Evolutionary conservation across 257 asterid species (phyloP), one percentile per base, ranked within the genome.

Genomic region (Solanum tacnaense): DNA sequence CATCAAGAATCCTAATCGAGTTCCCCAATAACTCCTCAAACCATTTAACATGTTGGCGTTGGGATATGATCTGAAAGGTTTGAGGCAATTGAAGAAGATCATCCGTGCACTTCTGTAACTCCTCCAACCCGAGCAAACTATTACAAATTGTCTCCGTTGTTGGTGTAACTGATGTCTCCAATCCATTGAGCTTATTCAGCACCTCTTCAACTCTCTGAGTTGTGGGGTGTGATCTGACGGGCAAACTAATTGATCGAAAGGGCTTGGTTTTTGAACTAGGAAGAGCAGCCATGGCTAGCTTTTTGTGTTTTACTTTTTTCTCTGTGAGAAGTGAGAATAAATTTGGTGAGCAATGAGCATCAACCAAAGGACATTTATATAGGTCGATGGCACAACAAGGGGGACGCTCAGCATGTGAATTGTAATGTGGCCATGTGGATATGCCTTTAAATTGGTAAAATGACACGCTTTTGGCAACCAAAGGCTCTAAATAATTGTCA

Each of bases 51-150:
- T 79, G 56, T 20, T 85, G 87, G 39, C 4, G 18, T 21, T 85
- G 78, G 65, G 81, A 67, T 0, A 85, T 9, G 12, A 62, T 62
- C 20, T 6, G 87, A 73, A 90, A 73, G 27, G 81, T 85, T 65
- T 52, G 88, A 46, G 92, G 84, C 89, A 65, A 29, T 65, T 74
- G 81, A 70, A 90, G 91, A 56, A 87, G 89, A 35, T 89, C 91
- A 87, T 90, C 87, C 86, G 67, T 79, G 20, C 84, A 72, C 36
- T 79, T 78, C 5, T 87, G 84, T 71, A 87, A 25, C 49, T 87
- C 89, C 27, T 83, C 88, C 89, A 90, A 60, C 49, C 85, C 89
- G 79, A 83, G 84, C 15, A 90, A 39, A 2, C 87, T 74, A 9
- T 44, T 62, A 72, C 83, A 89, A 60, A 87, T 39, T 27, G 84